Conservation (phyloP, 805 yeast genomes). For the Phaffomyces antillensis region DNA sequence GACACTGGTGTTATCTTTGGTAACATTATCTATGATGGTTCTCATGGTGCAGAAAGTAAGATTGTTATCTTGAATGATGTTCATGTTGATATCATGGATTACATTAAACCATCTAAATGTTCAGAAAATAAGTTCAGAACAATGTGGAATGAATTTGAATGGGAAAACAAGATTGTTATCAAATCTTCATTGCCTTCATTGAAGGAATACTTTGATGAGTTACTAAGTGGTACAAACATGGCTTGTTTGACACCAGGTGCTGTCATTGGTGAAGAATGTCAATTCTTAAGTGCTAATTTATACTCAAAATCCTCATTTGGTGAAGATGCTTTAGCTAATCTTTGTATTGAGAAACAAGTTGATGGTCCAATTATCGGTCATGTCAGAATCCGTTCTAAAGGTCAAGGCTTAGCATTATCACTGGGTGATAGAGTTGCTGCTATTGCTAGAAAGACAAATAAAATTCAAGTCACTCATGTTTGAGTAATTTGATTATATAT, state of each 20-base stretch:
- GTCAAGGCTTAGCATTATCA: constrained; percentile 93
- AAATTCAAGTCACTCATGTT: constrained; percentile 27
- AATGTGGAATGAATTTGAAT: constrained; percentile 99
- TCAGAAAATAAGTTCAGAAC: constrained; percentile 85
- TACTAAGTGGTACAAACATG: constrained; percentile 87
- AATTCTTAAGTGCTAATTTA: constrained; percentile 87
- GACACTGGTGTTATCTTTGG: constrained; percentile 98
- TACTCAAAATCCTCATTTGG: constrained; percentile 92
- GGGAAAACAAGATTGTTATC: constrained; percentile 97
- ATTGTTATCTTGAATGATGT: constrained; percentile 91
- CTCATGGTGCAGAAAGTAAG: constrained; percentile 81
- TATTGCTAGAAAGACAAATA: constrained; percentile 54
- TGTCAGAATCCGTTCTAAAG: constrained; percentile 93
- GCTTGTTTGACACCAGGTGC: constrained; percentile 89
- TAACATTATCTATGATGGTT: constrained; percentile 93
- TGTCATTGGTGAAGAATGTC: constrained; percentile 81
- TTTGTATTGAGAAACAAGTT: constrained; percentile 80
- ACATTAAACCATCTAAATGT: constrained; percentile 91
- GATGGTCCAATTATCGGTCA: constrained; percentile 83
- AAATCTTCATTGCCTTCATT: constrained; percentile 60
- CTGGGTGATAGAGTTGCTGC: constrained; percentile 92
- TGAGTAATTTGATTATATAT: neutral
- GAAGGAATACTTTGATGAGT: constrained; percentile 68
- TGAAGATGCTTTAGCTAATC: constrained; percentile 93
- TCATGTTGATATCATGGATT: constrained; percentile 95